A percentile compares a stretch with the other conserved stretches of the same genome.
Conservation (phyloP, 2,329 filamentous ascomycete species). For the Diaporthe aspalathi region DNA sequence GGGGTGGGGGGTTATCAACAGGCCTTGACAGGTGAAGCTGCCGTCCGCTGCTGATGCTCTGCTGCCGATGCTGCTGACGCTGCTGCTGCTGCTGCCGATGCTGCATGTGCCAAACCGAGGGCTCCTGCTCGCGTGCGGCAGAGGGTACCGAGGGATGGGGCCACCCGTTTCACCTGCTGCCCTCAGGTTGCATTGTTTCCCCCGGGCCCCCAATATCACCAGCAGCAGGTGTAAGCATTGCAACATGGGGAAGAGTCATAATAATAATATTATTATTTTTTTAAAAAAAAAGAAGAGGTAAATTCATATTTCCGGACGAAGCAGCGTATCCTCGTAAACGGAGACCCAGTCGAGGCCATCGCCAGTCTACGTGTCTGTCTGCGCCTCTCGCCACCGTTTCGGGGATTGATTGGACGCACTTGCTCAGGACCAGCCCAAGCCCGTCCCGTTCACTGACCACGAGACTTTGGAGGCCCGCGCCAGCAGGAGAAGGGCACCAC, state of each 20-base stretch:
- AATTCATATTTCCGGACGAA: constrained; percentile 15
- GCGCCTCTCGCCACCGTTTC: constrained; percentile 11
- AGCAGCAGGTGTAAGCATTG: not conserved
- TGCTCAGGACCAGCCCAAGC: not conserved
- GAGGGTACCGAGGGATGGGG: constrained; percentile 24
- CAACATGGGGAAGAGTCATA: not conserved
- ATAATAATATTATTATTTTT: not conserved
- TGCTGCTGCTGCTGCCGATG: not conserved
- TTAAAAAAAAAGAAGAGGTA: constrained; percentile 3
- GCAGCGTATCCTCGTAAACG: not conserved
- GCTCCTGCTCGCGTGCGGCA: constrained; percentile 27
- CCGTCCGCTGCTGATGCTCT: too few species aligned
- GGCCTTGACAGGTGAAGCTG: constrained; percentile 12
- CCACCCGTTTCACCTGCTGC: constrained; percentile 30
- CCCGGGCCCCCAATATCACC: not conserved
- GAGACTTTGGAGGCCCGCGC: not conserved
- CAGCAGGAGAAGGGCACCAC: not conserved
- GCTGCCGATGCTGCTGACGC: too few species aligned
- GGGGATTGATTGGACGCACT: too few species aligned
- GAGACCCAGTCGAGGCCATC: not conserved
- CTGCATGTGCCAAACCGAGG: constrained; percentile 24
- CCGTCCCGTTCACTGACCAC: not conserved
- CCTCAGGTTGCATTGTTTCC: not conserved
- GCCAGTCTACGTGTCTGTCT: not conserved
- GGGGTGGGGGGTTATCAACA: constrained; percentile 24